Evolutionary conservation across 257 asterid species (phyloP), one percentile per base, ranked within the genome.

Genomic region (Ajuga chamaepitys): DNA sequence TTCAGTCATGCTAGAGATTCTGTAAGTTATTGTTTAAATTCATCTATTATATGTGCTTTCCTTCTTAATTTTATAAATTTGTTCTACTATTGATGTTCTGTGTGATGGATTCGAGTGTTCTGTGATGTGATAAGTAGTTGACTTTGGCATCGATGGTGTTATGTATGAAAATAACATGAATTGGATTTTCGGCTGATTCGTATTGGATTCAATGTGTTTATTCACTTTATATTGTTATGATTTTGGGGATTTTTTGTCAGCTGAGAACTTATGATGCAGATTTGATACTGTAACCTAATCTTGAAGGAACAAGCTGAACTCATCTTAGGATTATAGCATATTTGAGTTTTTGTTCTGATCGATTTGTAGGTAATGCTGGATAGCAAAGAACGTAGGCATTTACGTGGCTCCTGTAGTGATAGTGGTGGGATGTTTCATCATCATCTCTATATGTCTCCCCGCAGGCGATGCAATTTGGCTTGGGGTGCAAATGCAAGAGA

Each of bases 1-100:
- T 68, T 66, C 83, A 64, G 67, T 60, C 47, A 61, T 11, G 81
- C 85, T 22, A 76, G 74, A 55, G 62, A 67, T 7, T 30, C 26
- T 46, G 72, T 66, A 5, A 56, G 50, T 46, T 46, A 45, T 18
- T 16, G 1, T 48, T 28, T 17, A 4, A 7, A 16, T 2, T 22
- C 42, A 0, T 25, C 9, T 26, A n/a, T 28, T 54, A 14, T 30
- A 48, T 5, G 13, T 26, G 2, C n/a, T 47, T 7, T 55, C 6
- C 1, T 3, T 30, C 0, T 48, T 11, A 1, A 2, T 58, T 38
- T 30, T 44, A 4, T 3, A 4, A 26, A 4, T 21, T 22, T 41
- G 12, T 18, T 35, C 11, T 21, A 1, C 17, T 7, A 26, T 22
- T 7, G 4, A 26, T 1, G 18, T 17, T 52, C 4, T 32, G 17